A percentile compares a stretch with the other conserved stretches of the same genome.
Evolutionary conservation across 768 basidiomycete species (phyloP).

Genomic region (Multifurca ochricompacta): DNA sequence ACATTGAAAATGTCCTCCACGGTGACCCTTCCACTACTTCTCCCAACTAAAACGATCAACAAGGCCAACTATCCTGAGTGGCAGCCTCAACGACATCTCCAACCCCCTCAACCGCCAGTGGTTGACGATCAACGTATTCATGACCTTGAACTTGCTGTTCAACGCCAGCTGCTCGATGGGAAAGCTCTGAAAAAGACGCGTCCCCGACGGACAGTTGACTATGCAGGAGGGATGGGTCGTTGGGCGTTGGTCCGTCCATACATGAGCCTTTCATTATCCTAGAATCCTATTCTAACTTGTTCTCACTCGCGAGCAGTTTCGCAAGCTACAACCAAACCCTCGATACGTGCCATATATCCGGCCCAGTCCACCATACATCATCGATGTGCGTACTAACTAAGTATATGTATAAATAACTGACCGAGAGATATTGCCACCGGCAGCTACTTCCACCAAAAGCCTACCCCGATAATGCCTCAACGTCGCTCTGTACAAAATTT

Average conservation of each 20-base stretch:
- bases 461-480: slow-evolving; percentile 85
- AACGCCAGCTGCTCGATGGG: slow-evolving; percentile 65
- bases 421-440: slow-evolving; percentile 13
- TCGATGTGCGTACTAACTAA: slow-evolving; percentile 60
- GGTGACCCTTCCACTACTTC: slow-evolving; percentile 41
- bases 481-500: slow-evolving; percentile 93
- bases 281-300: neutral
- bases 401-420: slow-evolving; percentile 17
- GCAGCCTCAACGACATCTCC: slow-evolving; percentile 63
- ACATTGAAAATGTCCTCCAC: neutral
- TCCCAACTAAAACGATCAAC: slow-evolving; percentile 39
- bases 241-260: slow-evolving; percentile 59
- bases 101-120: slow-evolving; percentile 67
- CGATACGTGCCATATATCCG: slow-evolving; percentile 69
- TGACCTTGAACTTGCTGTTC: slow-evolving; percentile 73
- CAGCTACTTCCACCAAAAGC: slow-evolving; percentile 93
- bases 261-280: neutral
- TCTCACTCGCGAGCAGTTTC: slow-evolving; percentile 37
- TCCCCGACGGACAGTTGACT: slow-evolving; percentile 92
- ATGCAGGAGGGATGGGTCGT: slow-evolving; percentile 79
- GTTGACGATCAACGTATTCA: slow-evolving; percentile 70
- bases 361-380: slow-evolving; percentile 80
- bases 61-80: slow-evolving; percentile 51
- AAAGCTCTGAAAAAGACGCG: slow-evolving; percentile 85
- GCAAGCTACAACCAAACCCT: slow-evolving; percentile 73